These are phyloP conservation scores for Trapa incisa DNA, from an alignment of 345 rosid species.

Conservation along the genomic window DNA sequence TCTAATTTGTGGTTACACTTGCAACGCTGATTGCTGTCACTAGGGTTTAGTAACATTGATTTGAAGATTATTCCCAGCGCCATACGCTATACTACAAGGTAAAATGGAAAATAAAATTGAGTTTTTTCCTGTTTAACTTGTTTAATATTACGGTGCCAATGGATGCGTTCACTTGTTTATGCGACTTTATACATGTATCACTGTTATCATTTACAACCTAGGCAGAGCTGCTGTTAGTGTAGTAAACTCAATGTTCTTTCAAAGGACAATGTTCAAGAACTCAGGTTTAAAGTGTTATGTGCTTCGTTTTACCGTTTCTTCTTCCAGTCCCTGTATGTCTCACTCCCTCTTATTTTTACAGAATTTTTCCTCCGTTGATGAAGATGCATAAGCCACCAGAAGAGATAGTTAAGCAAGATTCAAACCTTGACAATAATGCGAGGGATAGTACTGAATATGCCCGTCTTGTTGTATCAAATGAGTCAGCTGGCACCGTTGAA, in stretches of 20 bases:
- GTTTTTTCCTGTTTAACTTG: not conserved
- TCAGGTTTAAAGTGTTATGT: not conserved
- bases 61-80: not conserved
- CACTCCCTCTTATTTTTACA: not conserved
- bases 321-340: not conserved
- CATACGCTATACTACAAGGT: not conserved
- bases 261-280: too few species aligned
- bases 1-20: not conserved
- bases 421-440: slow-evolving; percentile 12
- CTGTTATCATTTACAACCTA: not conserved
- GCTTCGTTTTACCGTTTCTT: not conserved
- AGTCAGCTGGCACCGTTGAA: slow-evolving; percentile 17
- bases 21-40: not conserved
- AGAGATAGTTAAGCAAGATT: slow-evolving; percentile 18
- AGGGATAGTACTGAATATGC: slow-evolving; percentile 64
- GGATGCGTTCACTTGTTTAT: not conserved
- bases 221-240: too few species aligned
- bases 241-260: too few species aligned
- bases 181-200: not conserved
- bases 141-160: not conserved
- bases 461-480: slow-evolving; percentile 52
- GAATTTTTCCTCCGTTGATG: not conserved
- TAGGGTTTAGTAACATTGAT: not conserved
- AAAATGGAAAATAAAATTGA: not conserved
- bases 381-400: slow-evolving; percentile 28